Conservation (phyloP, 108 stramenopile species). For the Epipyxis sp. region DNA sequence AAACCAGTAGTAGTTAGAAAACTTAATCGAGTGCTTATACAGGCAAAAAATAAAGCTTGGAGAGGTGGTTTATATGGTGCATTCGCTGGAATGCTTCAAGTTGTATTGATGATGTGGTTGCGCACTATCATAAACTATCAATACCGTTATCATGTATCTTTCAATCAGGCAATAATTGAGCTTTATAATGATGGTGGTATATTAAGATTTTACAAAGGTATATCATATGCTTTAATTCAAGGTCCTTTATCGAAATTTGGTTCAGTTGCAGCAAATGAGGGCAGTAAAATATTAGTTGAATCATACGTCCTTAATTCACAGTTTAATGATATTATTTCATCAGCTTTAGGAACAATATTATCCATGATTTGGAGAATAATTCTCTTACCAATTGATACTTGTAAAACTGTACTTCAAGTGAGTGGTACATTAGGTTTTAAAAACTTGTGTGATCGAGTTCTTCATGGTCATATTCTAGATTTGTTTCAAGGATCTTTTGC, state of each 20-base stretch:
- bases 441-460: background rate
- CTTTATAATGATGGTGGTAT: slow-evolving; percentile 53
- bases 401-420: slow-evolving; percentile 54
- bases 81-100: slow-evolving; percentile 21
- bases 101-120: slow-evolving; percentile 37
- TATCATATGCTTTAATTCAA: slow-evolving; percentile 52
- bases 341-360: slow-evolving; percentile 50
- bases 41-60: background rate
- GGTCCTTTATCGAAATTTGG: slow-evolving; percentile 54
- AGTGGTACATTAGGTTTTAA: background rate
- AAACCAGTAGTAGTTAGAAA: no score
- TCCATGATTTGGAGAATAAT: slow-evolving; percentile 46
- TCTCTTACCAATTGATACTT: slow-evolving; percentile 50
- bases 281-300: slow-evolving; percentile 38
- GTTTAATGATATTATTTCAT: slow-evolving; percentile 33
- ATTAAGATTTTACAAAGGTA: slow-evolving; percentile 44
- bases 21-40: no score
- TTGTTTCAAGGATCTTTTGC: slow-evolving; percentile 49
- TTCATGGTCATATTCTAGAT: slow-evolving; percentile 30
- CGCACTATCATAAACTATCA: slow-evolving; percentile 38
- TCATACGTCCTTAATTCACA: slow-evolving; percentile 32
- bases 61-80: slow-evolving; percentile 27
- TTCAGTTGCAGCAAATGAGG: slow-evolving; percentile 54
- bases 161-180: slow-evolving; percentile 36
- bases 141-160: slow-evolving; percentile 50